Base-by-base conservation (phyloP, 306 rosid genomes). In the Nissolia schottii region DNA sequence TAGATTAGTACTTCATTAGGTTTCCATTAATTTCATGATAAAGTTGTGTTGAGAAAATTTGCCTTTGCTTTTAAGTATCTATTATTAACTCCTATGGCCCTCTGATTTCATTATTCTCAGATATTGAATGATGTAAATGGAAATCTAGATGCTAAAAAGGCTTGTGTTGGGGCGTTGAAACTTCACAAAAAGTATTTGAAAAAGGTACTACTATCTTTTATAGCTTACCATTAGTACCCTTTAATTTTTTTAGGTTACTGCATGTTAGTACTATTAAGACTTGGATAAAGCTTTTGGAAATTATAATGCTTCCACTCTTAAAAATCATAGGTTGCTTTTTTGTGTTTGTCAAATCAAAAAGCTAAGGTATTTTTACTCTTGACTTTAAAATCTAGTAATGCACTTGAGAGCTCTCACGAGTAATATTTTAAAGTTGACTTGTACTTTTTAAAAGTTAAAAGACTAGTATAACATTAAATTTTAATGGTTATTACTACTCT, bases 131-230 rank as follows among this genome's bases (percentile, higher is more conserved):
- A 95, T 60, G 85, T 84, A 15, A 89, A 91, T 68, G 99, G 99
- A 80, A 89, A 91, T 77, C 84, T 95, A 9, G 99, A 95, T 77
- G 99, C 99, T 60, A 95, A 83, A 76, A 95, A 95, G 69, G 99
- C 99, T 57, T 95, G 97, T 81, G 77, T 84, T 18, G 90, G 87
- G 6, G 99, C 99, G 50, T 81, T 95, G 81, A 95, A 95, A 72
- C 96, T 95, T 64, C 99, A 95, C 86, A 95, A 84, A 76, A 95
- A 95, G 56, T 95, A 91, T 84, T 84, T 95, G 48, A 95, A 84
- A 78, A 95, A 86, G 99, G 99, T 95, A 79, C 51, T 61, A 1
- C 38, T 29, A 64, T 0, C 4, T 23, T 27, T 10, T 18, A 20
- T n/a, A 5, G 6, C 24, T 24, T 63, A 59, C 2, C 32, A n/a